These are phyloP conservation scores for Sclerotiophoma versabilis DNA, from an alignment of 2,329 filamentous ascomycete species.

Conservation along the genomic window DNA sequence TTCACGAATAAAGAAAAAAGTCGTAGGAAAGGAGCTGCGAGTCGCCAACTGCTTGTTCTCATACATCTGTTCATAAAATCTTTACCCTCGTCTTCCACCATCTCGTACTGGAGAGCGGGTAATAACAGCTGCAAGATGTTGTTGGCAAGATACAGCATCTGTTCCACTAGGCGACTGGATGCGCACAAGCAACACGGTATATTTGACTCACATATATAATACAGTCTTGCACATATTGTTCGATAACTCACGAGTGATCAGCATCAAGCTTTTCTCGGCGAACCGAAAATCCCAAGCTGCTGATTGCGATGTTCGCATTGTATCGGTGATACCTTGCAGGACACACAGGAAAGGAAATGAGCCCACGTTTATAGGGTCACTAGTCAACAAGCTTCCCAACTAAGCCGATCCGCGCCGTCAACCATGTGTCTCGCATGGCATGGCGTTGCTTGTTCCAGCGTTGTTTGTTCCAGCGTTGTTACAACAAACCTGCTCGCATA, in stretches of 20 bases:
- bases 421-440: slow-evolving; percentile 24
- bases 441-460: slow-evolving; percentile 35
- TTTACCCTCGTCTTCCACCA: too few species aligned
- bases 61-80: too few species aligned
- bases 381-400: slow-evolving; percentile 28
- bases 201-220: too few species aligned
- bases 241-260: background rate
- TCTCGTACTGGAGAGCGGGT: too few species aligned
- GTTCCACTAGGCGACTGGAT: too few species aligned
- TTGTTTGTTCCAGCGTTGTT: slow-evolving; percentile 28
- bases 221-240: background rate
- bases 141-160: too few species aligned
- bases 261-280: background rate
- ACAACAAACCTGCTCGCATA: background rate
- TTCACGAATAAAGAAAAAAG: too few species aligned
- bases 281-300: background rate
- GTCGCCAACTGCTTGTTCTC: too few species aligned
- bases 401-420: slow-evolving; percentile 23
- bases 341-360: slow-evolving; percentile 6
- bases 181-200: too few species aligned
- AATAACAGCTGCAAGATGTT: too few species aligned
- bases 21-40: too few species aligned
- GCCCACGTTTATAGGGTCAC: slow-evolving; percentile 28
- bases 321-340: background rate
- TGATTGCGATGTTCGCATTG: slow-evolving; percentile 8